A percentile compares a stretch with the other conserved stretches of the same genome.
Conservation (phyloP, 768 basidiomycete genomes). For the Lentinula detonsa region DNA sequence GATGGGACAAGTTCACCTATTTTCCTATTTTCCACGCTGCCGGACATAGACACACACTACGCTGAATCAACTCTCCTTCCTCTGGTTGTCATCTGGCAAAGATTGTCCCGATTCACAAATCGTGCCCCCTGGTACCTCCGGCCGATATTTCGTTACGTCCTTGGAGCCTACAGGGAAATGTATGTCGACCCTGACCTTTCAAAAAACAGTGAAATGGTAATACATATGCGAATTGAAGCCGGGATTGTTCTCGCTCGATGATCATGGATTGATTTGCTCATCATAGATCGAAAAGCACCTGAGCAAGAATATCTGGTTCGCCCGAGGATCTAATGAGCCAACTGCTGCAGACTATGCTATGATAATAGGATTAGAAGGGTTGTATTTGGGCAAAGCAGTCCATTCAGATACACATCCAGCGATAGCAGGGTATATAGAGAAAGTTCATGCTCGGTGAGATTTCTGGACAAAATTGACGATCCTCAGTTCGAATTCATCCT, state of each 20-base stretch:
- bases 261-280: background rate
- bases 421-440: background rate
- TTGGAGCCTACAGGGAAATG: background rate
- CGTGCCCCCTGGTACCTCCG: background rate
- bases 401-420: background rate
- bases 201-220: background rate
- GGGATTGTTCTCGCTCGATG: no score
- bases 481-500: background rate
- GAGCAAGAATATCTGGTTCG: slow-evolving; percentile 1
- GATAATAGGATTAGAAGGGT: background rate
- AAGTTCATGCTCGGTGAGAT: slow-evolving; percentile 1
- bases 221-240: no score
- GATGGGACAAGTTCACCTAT: background rate
- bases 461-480: no score
- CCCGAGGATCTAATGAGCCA: background rate
- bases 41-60: slow-evolving; percentile 28
- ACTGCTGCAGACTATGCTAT: slow-evolving; percentile 3
- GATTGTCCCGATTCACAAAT: background rate
- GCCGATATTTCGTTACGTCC: background rate
- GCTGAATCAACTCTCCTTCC: slow-evolving; percentile 38
- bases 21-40: background rate
- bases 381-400: background rate
- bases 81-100: slow-evolving; percentile 14
- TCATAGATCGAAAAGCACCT: slow-evolving; percentile 1
- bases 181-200: background rate